Evolutionary conservation across 129 eudicot genomes (phyloP).

Genomic region (Chrysanthemum makinoi): DNA sequence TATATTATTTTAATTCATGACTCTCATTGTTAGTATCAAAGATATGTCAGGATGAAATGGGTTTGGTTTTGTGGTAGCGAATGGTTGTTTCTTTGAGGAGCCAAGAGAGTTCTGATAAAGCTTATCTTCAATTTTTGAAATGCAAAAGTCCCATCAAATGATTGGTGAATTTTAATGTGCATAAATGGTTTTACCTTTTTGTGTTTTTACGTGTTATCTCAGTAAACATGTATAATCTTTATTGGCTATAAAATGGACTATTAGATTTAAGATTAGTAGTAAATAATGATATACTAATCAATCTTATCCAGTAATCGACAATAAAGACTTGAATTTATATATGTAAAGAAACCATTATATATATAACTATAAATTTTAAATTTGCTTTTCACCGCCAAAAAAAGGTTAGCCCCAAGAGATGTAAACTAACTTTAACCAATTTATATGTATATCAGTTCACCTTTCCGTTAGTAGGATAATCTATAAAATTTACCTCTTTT

Average conservation of each 20-base stretch:
- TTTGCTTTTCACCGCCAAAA: constrained; percentile 29
- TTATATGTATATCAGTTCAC: constrained; percentile 16
- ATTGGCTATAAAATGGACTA: too few species aligned
- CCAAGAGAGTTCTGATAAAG: constrained; percentile 17
- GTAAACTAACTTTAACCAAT: constrained; percentile 21
- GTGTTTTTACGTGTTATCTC: too few species aligned
- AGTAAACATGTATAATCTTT: too few species aligned
- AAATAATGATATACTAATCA: too few species aligned
- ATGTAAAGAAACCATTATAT: not conserved
- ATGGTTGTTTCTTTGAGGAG: constrained; percentile 20
- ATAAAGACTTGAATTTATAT: not conserved
- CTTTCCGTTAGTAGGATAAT: constrained; percentile 30
- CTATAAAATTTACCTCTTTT: constrained; percentile 29
- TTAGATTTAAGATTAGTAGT: too few species aligned
- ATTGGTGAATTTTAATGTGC: not conserved
- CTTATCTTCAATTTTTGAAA: constrained; percentile 22
- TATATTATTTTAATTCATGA: not conserved
- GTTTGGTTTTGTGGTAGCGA: constrained; percentile 24
- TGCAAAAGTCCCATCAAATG: constrained; percentile 20
- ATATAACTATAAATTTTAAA: constrained; percentile 9
- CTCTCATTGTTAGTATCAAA: constrained; percentile 12
- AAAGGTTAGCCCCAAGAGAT: constrained; percentile 12
- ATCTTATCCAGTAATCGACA: not conserved
- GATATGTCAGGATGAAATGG: constrained; percentile 25
- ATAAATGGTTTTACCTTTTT: too few species aligned